A percentile compares a stretch with the other conserved stretches of the same genome.
These are phyloP conservation scores for Cubamyces lactineus DNA, from an alignment of 768 basidiomycete species.

Conservation along the genomic window DNA sequence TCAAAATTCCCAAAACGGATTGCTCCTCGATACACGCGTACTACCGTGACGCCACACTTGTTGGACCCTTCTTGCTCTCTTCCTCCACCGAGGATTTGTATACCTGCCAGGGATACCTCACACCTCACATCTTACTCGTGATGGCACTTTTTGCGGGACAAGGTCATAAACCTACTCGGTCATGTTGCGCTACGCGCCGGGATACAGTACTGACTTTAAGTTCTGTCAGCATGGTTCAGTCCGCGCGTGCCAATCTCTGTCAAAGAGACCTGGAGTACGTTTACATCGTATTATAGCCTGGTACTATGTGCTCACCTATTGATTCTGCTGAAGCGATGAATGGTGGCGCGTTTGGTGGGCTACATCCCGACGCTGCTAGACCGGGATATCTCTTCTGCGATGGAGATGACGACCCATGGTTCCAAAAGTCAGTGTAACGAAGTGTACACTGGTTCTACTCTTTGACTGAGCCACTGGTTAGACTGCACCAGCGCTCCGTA, in stretches of 20 bases:
- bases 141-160: not conserved
- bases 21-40: too few species aligned
- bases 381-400: constrained; percentile 14
- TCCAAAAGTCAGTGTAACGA: not conserved
- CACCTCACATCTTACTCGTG: too few species aligned
- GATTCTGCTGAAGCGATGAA: not conserved
- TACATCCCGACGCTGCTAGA: not conserved
- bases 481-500: constrained; percentile 9
- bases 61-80: too few species aligned
- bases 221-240: constrained; percentile 16
- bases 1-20: too few species aligned
- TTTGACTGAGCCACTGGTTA: not conserved
- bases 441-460: not conserved
- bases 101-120: too few species aligned
- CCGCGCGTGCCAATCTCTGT: constrained; percentile 1
- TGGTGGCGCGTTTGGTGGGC: not conserved
- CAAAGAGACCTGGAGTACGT: constrained; percentile 8
- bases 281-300: not conserved
- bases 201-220: too few species aligned
- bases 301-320: too few species aligned
- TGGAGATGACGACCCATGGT: constrained; percentile 18
- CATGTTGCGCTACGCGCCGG: too few species aligned
- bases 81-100: too few species aligned
- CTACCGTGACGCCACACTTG: too few species aligned
- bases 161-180: not conserved